Evolutionary conservation across 257 asterid species (phyloP).

Genomic region (Echites panduratus): DNA sequence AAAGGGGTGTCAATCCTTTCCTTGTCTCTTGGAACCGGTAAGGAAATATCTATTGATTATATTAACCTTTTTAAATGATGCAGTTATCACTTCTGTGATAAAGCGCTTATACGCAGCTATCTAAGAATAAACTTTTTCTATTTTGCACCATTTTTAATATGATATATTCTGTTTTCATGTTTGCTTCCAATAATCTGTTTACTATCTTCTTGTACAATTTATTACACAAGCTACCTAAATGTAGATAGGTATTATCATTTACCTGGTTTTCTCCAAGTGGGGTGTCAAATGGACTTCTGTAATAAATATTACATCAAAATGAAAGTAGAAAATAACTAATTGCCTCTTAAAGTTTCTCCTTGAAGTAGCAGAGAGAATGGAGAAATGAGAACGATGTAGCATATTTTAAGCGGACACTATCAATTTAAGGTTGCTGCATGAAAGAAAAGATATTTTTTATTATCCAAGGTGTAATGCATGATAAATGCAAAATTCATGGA

Average conservation of each 20-base stretch:
- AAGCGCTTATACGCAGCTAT: too few species aligned
- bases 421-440: neutral
- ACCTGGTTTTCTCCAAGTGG: neutral
- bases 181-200: too few species aligned
- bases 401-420: neutral
- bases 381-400: neutral
- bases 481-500: neutral
- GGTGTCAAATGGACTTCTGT: neutral
- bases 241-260: neutral
- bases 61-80: conserved; percentile 7
- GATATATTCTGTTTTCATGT: too few species aligned
- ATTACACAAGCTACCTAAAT: neutral
- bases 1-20: conserved; percentile 91
- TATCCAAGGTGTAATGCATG: neutral
- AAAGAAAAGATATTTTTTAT: neutral
- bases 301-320: neutral
- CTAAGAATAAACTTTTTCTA: too few species aligned
- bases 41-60: conserved; percentile 21
- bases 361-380: neutral
- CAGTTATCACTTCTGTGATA: too few species aligned
- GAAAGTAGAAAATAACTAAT: neutral
- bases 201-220: neutral
- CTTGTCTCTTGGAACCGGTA: conserved; percentile 97
- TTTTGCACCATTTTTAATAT: too few species aligned
- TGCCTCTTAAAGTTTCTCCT: neutral